phyloP scores from a whole-genome alignment of 2,329 filamentous ascomycete genomes.

The Cercospora janseana region DNA sequence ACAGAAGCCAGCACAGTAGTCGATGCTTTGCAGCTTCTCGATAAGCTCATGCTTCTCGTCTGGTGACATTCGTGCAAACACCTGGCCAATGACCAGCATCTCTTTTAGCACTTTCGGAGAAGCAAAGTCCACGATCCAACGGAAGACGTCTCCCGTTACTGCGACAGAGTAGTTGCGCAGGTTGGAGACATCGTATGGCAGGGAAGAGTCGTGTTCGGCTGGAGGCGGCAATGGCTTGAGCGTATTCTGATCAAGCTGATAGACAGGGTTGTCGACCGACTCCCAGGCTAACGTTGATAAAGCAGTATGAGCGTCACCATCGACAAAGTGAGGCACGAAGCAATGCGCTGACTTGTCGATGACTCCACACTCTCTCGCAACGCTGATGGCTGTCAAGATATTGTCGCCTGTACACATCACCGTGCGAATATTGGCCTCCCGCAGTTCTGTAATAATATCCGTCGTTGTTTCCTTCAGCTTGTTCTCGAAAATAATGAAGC shows the following conservation, averaged over 20 bases:
- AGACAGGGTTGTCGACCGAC: slow-evolving; percentile 82
- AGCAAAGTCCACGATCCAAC: slow-evolving; percentile 92
- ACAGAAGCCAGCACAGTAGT: slow-evolving; percentile 93
- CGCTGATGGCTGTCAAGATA: slow-evolving; percentile 92
- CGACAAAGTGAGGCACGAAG: slow-evolving; percentile 84
- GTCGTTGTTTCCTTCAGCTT: slow-evolving; percentile 89
- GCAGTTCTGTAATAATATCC: slow-evolving; percentile 76
- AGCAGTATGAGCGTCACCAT: slow-evolving; percentile 73
- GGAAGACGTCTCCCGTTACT: slow-evolving; percentile 88
- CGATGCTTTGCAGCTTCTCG: slow-evolving; percentile 93
- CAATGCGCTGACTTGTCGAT: slow-evolving; percentile 80
- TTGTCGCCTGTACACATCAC: slow-evolving; percentile 99
- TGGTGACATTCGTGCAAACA: slow-evolving; percentile 97
- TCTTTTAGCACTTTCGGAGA: slow-evolving; percentile 74
- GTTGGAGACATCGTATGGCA: slow-evolving; percentile 81
- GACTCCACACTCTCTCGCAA: slow-evolving; percentile 83
- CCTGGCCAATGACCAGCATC: slow-evolving; percentile 87
- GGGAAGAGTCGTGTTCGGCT: slow-evolving; percentile 70
- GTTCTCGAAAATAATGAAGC: slow-evolving; percentile 98
- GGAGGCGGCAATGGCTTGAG: slow-evolving; percentile 74
- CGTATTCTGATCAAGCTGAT: slow-evolving; percentile 74
- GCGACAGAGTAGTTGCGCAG: slow-evolving; percentile 84
- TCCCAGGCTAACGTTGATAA: slow-evolving; percentile 81
- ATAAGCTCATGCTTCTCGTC: slow-evolving; percentile 98
- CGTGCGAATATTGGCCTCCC: slow-evolving; percentile 77